These are phyloP conservation scores for maize (Zea mays) DNA, from an alignment of 176 grass and related monocot species.

Conservation along the genomic window DNA sequence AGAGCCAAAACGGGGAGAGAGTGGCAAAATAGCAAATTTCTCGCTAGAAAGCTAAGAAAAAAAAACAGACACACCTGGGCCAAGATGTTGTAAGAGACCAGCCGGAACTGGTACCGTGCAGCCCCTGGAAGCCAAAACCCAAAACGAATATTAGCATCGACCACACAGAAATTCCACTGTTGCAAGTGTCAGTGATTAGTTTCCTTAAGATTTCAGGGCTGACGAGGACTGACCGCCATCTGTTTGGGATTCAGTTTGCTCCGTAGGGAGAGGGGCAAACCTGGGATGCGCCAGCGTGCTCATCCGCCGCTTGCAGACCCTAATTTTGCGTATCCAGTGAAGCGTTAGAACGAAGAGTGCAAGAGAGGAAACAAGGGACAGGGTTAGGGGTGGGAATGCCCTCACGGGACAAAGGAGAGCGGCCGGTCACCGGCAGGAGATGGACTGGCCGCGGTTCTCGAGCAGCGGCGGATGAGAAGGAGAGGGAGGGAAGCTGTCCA, in stretches of 20 bases:
- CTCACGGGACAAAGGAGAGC: slow-evolving; percentile 44
- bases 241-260: slow-evolving; percentile 39
- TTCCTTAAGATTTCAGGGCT: background rate
- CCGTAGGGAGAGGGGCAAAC: slow-evolving; percentile 46
- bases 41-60: background rate
- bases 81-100: slow-evolving; percentile 93
- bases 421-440: slow-evolving; percentile 16
- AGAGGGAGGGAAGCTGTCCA: slow-evolving; percentile 38
- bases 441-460: background rate
- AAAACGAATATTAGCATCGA: slow-evolving; percentile 3
- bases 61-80: slow-evolving; percentile 62
- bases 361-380: background rate
- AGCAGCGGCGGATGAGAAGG: slow-evolving; percentile 32
- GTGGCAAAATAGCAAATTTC: too few species aligned
- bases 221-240: slow-evolving; percentile 28
- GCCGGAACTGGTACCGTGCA: slow-evolving; percentile 59
- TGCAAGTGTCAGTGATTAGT: background rate
- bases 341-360: slow-evolving; percentile 30
- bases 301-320: slow-evolving; percentile 62
- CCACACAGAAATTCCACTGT: background rate
- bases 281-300: slow-evolving; percentile 59
- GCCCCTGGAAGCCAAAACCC: slow-evolving; percentile 30
- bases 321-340: slow-evolving; percentile 24
- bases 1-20: too few species aligned
- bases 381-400: background rate